phyloP scores from a whole-genome alignment of 1,139 yeast genomes.

The Hemisphaericaspora xylanilytica region DNA sequence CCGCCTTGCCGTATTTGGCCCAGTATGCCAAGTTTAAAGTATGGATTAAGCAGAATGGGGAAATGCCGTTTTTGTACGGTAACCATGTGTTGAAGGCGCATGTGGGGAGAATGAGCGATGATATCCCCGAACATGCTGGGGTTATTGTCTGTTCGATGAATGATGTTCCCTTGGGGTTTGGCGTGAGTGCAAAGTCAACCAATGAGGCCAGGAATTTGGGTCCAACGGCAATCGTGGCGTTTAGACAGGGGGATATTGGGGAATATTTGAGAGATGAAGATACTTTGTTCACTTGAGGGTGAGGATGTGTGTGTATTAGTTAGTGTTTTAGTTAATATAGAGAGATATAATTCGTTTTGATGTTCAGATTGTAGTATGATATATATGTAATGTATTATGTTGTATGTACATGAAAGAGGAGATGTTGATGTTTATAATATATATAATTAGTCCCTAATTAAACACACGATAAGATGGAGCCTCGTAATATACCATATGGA shows the following conservation, averaged over 20 bases:
- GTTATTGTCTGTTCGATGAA: slow-evolving; percentile 87
- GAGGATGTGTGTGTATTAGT: slow-evolving; percentile 4
- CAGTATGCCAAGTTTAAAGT: slow-evolving; percentile 89
- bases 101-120: slow-evolving; percentile 94
- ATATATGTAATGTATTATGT: neutral
- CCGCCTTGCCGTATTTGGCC: slow-evolving; percentile 80
- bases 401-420: slow-evolving; percentile 2
- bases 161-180: slow-evolving; percentile 93
- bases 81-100: slow-evolving; percentile 97
- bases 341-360: too few species aligned
- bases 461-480: slow-evolving; percentile 28
- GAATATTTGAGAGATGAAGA: slow-evolving; percentile 98
- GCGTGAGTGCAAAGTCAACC: slow-evolving; percentile 93
- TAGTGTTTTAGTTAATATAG: too few species aligned
- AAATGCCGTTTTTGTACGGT: slow-evolving; percentile 97
- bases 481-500: slow-evolving; percentile 62
- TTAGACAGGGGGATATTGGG: slow-evolving; percentile 97
- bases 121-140: slow-evolving; percentile 97
- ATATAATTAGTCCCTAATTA: slow-evolving; percentile 1
- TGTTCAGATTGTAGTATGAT: too few species aligned
- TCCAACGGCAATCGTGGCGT: slow-evolving; percentile 93
- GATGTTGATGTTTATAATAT: neutral
- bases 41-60: slow-evolving; percentile 97
- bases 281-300: slow-evolving; percentile 85
- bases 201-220: slow-evolving; percentile 81